Conservation (phyloP, 1,284 basidiomycete genomes). For the Ganoderma boninense region DNA sequence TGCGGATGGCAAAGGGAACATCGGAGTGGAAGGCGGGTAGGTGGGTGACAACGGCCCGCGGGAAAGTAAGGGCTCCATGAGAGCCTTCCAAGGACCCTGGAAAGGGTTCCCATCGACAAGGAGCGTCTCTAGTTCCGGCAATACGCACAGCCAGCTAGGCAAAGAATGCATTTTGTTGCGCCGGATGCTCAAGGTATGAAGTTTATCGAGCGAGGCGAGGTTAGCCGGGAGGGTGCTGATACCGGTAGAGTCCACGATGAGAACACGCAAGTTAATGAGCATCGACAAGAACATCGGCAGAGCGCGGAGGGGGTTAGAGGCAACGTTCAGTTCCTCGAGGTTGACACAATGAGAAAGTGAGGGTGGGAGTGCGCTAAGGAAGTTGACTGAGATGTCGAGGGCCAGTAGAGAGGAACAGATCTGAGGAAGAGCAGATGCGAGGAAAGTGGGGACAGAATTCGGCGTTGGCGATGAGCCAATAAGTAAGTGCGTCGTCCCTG, state of each 20-base stretch:
- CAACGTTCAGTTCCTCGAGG: slow-evolving; percentile 95
- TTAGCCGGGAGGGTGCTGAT: slow-evolving; percentile 78
- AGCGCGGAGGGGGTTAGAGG: slow-evolving; percentile 86
- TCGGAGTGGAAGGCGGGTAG: slow-evolving; percentile 74
- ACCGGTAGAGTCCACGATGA: slow-evolving; percentile 90
- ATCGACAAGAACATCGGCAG: slow-evolving; percentile 86
- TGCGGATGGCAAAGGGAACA: slow-evolving; percentile 60
- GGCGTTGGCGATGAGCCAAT: slow-evolving; percentile 82
- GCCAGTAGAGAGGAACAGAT: slow-evolving; percentile 84
- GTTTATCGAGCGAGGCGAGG: slow-evolving; percentile 71
- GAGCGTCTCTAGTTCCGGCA: slow-evolving; percentile 85
- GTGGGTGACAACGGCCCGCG: slow-evolving; percentile 65
- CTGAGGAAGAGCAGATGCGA: slow-evolving; percentile 72
- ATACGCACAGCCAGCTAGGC: slow-evolving; percentile 91
- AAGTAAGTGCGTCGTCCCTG: slow-evolving; percentile 91
- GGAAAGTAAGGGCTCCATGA: slow-evolving; percentile 83
- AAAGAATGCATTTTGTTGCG: slow-evolving; percentile 90
- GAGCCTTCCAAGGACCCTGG: slow-evolving; percentile 88
- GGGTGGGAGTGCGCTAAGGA: slow-evolving; percentile 83
- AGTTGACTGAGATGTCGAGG: slow-evolving; percentile 90
- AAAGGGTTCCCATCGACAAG: slow-evolving; percentile 95
- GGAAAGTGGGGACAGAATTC: slow-evolving; percentile 77
- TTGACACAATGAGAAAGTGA: slow-evolving; percentile 78
- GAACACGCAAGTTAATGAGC: slow-evolving; percentile 81
- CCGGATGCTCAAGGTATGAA: slow-evolving; percentile 90